Conservation (phyloP, 805 yeast genomes). For the Kurtzmaniella cleridarum region DNA sequence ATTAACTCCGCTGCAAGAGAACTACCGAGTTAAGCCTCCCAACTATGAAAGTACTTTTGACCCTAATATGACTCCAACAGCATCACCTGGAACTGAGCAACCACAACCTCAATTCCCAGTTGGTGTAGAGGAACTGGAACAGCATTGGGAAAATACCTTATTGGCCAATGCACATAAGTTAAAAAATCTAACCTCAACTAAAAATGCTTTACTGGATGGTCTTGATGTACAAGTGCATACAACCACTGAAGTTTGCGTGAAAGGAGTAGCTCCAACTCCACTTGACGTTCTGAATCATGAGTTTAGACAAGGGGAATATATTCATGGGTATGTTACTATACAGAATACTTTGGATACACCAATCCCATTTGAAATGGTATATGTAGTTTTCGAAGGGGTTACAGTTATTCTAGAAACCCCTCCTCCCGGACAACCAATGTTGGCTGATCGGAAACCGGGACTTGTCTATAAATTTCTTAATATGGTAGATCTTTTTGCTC, state of each 20-base stretch:
- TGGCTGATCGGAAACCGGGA: constrained; percentile 20
- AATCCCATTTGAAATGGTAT: constrained; percentile 39
- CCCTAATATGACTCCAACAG: not conserved
- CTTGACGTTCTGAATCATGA: constrained; percentile 29
- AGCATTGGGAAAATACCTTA: constrained; percentile 37
- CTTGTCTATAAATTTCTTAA: constrained; percentile 34
- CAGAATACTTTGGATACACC: constrained; percentile 24
- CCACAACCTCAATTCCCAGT: not conserved
- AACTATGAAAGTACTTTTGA: constrained; percentile 16
- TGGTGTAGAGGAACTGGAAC: constrained; percentile 16
- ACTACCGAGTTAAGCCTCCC: constrained; percentile 37
- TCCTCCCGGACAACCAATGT: constrained; percentile 11
- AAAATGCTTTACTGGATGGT: constrained; percentile 22
- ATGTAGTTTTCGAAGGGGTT: constrained; percentile 38
- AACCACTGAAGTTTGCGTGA: constrained; percentile 35
- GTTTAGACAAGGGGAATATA: constrained; percentile 36
- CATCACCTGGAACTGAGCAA: not conserved
- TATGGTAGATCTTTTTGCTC: constrained; percentile 40
- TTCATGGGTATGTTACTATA: constrained; percentile 40
- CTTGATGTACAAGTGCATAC: constrained; percentile 30
- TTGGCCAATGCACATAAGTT: constrained; percentile 38
- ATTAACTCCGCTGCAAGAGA: constrained; percentile 32
- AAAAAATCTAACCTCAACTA: constrained; percentile 28
- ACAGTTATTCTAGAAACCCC: constrained; percentile 20
- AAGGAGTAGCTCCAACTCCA: constrained; percentile 30